Conservation (phyloP, 257 asterid genomes). For the Solanum arcanum region DNA sequence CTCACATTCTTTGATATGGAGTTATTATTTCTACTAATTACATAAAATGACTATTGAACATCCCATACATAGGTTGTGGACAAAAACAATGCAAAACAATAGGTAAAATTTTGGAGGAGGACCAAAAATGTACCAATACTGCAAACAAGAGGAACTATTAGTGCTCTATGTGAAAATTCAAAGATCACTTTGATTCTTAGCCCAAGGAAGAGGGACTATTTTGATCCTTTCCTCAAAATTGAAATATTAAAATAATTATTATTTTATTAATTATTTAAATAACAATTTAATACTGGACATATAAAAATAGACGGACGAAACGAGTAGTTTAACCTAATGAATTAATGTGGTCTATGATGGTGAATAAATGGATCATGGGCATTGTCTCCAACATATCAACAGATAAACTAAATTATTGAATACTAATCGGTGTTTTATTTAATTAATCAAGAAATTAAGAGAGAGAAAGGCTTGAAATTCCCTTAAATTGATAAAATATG, state of each 20-base stretch:
- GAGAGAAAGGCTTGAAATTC: background rate
- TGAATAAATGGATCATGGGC: background rate
- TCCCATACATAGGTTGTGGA: no score
- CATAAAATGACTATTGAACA: no score
- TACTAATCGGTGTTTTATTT: background rate
- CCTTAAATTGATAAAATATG: background rate
- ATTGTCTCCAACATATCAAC: background rate
- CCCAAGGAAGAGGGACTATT: no score
- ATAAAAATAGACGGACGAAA: background rate
- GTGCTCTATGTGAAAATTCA: no score
- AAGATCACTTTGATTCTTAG: no score
- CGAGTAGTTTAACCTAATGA: background rate
- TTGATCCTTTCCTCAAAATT: background rate
- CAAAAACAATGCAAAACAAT: no score
- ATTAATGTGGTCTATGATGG: background rate
- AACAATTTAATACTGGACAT: rapidly evolving
- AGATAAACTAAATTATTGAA: background rate
- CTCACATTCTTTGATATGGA: no score
- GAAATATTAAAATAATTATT: background rate
- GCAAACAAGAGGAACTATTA: no score
- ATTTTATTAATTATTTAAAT: background rate
- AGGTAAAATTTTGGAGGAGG: no score
- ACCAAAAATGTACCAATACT: no score
- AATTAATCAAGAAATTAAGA: background rate
- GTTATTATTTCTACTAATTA: no score